Evolutionary conservation across 202 grass and related monocot genomes (phyloP).

Genomic region (Brachypodium distachyon): DNA sequence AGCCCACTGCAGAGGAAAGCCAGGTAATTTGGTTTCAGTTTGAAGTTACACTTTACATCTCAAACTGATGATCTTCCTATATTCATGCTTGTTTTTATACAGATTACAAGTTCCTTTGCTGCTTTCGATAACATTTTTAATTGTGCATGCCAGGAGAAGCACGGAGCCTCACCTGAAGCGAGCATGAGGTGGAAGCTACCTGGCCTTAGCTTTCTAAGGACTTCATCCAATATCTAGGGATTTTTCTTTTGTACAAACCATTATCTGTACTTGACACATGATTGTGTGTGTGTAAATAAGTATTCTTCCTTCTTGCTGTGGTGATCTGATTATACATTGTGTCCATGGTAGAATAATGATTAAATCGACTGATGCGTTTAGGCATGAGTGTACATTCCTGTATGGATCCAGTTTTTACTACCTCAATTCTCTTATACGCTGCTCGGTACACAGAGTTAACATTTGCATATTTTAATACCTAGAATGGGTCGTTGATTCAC

Average conservation of each 20-base stretch:
- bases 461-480: too few species aligned
- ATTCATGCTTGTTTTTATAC: neutral
- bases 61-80: neutral
- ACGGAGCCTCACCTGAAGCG: neutral
- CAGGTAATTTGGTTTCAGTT: slow-evolving; percentile 15
- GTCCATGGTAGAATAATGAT: too few species aligned
- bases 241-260: neutral
- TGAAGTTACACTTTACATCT: neutral
- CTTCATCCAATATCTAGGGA: neutral
- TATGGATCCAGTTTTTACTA: too few species aligned
- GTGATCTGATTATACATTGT: neutral
- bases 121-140: neutral
- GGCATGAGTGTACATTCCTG: too few species aligned
- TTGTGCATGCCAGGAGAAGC: neutral
- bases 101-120: neutral
- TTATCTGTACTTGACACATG: too few species aligned
- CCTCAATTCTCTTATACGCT: too few species aligned
- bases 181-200: neutral
- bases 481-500: too few species aligned
- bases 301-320: neutral
- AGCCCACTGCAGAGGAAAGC: neutral
- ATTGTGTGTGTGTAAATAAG: too few species aligned
- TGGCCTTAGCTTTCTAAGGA: neutral
- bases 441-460: too few species aligned
- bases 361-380: too few species aligned